These are phyloP conservation scores for Microbotryum intermedium DNA, from an alignment of 1,284 basidiomycete species.

Conservation along the genomic window DNA sequence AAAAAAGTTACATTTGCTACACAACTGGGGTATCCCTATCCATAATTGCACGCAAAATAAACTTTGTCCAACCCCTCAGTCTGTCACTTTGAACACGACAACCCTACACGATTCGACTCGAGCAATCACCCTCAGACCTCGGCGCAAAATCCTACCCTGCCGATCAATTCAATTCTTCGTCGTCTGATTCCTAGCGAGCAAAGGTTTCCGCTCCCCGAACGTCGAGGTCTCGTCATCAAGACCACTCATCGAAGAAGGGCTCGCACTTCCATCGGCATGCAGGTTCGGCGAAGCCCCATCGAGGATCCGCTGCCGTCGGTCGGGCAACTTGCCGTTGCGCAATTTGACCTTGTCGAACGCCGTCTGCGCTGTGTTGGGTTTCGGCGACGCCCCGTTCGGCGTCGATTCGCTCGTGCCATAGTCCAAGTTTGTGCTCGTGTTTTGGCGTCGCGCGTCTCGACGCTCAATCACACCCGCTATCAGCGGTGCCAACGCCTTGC, in stretches of 20 bases:
- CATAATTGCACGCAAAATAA: too few species aligned
- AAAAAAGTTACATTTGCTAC: too few species aligned
- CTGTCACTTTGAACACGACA: too few species aligned
- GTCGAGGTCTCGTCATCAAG: too few species aligned
- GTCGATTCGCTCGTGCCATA: not conserved
- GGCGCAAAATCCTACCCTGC: not conserved
- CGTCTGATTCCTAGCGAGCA: too few species aligned
- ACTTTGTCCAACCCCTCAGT: too few species aligned
- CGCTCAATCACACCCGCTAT: constrained; percentile 30
- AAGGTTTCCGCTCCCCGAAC: too few species aligned
- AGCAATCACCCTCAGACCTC: not conserved
- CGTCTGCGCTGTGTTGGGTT: not conserved
- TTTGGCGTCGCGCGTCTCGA: constrained; percentile 13
- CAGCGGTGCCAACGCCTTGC: constrained; percentile 31
- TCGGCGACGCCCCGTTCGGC: constrained; percentile 1
- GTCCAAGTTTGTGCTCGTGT: constrained; percentile 4
- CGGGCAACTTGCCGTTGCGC: constrained; percentile 15
- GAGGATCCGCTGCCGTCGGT: constrained; percentile 7
- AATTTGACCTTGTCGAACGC: constrained; percentile 26
- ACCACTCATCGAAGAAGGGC: too few species aligned
- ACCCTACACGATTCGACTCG: not conserved
- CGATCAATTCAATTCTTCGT: too few species aligned
- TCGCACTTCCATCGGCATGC: too few species aligned
- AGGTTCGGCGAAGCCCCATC: not conserved
- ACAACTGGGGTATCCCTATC: too few species aligned